Base-by-base conservation (phyloP, 495 filamentous ascomycete species). In the Filosporella fistucella region DNA sequence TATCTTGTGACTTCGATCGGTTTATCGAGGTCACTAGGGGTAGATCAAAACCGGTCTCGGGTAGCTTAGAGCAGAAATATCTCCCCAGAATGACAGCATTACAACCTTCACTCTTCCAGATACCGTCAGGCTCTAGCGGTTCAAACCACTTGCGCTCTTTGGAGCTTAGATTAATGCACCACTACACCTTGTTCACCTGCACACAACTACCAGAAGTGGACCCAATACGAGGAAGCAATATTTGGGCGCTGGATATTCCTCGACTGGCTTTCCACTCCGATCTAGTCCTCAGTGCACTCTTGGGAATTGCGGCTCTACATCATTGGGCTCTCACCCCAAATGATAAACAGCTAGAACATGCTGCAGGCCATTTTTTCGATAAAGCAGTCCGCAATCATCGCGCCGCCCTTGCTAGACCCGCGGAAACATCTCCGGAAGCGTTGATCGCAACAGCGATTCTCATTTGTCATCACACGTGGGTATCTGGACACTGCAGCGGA, bases 51-150 rank as follows among this genome's bases (percentile, higher is more conserved):
- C 13, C 25, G 12, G n/a, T 14, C 23, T 21, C 12, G 26, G 6
- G 3, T 32, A 33, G 18, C 23, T 36, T 3, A 38, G 34, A 11
- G 18, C 21, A 12, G 34, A 23, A 21, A 25, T 25, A 75, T 68
- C 54, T 65, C 75, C 32, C 55, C 66, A 73, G 29, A 4, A 7
- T 5, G 9, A n/a, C 35, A 38, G 5, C 10, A 7, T 21, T 3
- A 20, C 5, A 7, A 21, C n/a, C 35, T 5, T 22, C n/a, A n/a
- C n/a, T n/a, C n/a, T n/a, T n/a, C n/a, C n/a, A n/a, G n/a, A n/a
- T n/a, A n/a, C n/a, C n/a, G n/a, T n/a, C n/a, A n/a, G n/a, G n/a
- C n/a, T n/a, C n/a, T n/a, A n/a, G n/a, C n/a, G n/a, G n/a, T 68
- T 18, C 61, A 16, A 29, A 12, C 4, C 47, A 4, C 40, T 51